Percentiles rank a stretch among this genome's conserved stretches.
phyloP scores from a whole-genome alignment of 2,329 filamentous ascomycete species.

The Pseudocercospora fijiensis region DNA sequence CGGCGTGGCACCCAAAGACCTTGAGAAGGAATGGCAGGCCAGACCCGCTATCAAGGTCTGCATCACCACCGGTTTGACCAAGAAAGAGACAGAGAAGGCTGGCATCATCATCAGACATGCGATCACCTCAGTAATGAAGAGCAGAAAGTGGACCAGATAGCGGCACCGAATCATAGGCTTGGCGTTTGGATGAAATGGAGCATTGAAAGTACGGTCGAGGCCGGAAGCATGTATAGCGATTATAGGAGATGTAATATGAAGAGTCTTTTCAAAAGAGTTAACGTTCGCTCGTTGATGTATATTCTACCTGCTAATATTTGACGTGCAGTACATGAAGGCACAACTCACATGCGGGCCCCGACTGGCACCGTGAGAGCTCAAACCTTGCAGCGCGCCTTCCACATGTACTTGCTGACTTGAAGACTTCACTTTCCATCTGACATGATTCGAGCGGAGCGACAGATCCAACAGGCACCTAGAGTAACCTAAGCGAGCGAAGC shows the following conservation, averaged over 20 bases:
- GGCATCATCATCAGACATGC: conserved; percentile 85
- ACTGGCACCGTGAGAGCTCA: too few relatives aligned
- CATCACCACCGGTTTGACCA: conserved; percentile 79
- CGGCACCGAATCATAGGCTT: neutral
- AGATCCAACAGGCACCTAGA: too few relatives aligned
- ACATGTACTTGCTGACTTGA: neutral
- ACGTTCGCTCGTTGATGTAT: neutral
- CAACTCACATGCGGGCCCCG: too few relatives aligned
- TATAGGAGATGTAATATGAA: neutral
- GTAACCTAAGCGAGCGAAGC: too few relatives aligned
- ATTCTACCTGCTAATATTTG: too few relatives aligned
- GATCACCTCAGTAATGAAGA: conserved; percentile 82
- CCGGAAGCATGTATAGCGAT: conserved; percentile 1
- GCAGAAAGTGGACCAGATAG: conserved; percentile 37
- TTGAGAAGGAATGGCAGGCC: conserved; percentile 60
- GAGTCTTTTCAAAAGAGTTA: neutral
- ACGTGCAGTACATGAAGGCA: too few relatives aligned
- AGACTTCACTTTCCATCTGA: neutral
- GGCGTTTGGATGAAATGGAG: neutral
- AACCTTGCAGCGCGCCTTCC: too few relatives aligned
- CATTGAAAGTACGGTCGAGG: conserved; percentile 3
- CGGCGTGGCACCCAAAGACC: conserved; percentile 65
- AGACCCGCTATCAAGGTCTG: conserved; percentile 87
- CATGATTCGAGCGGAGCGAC: too few relatives aligned
- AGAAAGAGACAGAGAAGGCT: conserved; percentile 94